Percentiles rank a stretch among this genome's conserved stretches.
Evolutionary conservation across 495 filamentous ascomycete species (phyloP).

Genomic region (Hypomontagnella submonticulosa): DNA sequence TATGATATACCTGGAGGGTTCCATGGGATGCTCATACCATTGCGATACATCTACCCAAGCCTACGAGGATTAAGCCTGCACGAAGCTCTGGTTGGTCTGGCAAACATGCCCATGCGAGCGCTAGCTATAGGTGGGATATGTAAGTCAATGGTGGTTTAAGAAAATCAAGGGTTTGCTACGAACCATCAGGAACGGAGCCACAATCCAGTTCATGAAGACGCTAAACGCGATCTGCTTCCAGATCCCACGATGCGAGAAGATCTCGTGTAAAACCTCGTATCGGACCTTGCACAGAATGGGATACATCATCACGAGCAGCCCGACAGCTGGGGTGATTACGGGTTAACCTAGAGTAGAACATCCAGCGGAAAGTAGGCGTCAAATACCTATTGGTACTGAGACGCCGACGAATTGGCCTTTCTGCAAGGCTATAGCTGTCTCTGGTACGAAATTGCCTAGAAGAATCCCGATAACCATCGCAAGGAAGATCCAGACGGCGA

Average conservation of each 20-base stretch:
- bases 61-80: conserved; percentile 80
- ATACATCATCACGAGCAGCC: conserved; percentile 94
- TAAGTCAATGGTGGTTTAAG: not conserved
- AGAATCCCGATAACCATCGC: conserved; percentile 85
- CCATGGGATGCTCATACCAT: conserved; percentile 68
- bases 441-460: conserved; percentile 79
- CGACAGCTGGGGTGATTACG: conserved; percentile 66
- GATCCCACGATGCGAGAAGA: conserved; percentile 68
- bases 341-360: not conserved
- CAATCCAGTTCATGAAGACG: conserved; percentile 85
- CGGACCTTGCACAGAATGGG: conserved; percentile 94
- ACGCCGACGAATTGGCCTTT: conserved; percentile 78
- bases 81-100: conserved; percentile 76
- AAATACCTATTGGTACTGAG: conserved; percentile 78
- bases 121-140: conserved; percentile 61
- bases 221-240: conserved; percentile 87
- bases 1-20: not conserved
- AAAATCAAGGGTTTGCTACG: conserved; percentile 23
- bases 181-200: conserved; percentile 92
- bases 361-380: not conserved
- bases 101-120: conserved; percentile 82
- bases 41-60: conserved; percentile 82
- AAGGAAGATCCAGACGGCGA: conserved; percentile 86
- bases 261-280: conserved; percentile 79
- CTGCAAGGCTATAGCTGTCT: conserved; percentile 70